Evolutionary conservation across 1,284 basidiomycete species (phyloP).

Genomic region (Fomes fomentarius): DNA sequence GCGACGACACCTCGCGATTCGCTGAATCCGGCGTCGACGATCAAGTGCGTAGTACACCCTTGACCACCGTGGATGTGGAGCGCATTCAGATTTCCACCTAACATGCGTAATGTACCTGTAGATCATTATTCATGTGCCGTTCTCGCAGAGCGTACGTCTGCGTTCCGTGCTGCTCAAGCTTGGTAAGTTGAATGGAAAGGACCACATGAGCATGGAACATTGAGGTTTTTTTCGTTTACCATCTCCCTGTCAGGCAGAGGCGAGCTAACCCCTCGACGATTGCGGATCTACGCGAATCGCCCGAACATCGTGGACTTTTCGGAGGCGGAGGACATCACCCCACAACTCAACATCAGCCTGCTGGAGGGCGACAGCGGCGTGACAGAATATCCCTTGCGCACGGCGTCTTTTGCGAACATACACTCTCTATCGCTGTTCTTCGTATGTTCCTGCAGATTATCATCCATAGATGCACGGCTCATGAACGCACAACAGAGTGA

Average conservation of each 20-base stretch:
- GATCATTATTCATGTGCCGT: conserved; percentile 82
- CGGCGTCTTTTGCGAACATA: conserved; percentile 75
- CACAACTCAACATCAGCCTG: conserved; percentile 72
- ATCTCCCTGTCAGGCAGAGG: conserved; percentile 53
- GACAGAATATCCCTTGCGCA: conserved; percentile 76
- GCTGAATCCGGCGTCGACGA: conserved; percentile 80
- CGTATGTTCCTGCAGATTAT: conserved; percentile 41
- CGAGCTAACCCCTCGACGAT: conserved; percentile 63
- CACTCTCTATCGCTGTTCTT: conserved; percentile 78
- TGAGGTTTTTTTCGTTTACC: conserved; percentile 17
- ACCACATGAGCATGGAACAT: neutral
- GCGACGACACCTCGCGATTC: conserved; percentile 66
- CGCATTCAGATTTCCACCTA: neutral
- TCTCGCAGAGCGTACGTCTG: conserved; percentile 75
- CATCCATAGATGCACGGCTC: neutral
- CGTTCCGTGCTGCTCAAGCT: conserved; percentile 74
- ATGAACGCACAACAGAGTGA: conserved; percentile 46
- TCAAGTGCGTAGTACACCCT: conserved; percentile 51
- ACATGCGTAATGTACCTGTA: conserved; percentile 33
- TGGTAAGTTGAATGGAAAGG: conserved; percentile 44
- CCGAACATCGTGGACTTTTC: conserved; percentile 76
- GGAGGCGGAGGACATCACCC: conserved; percentile 66
- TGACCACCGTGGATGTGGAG: conserved; percentile 1
- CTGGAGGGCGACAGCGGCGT: conserved; percentile 68
- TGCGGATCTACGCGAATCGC: conserved; percentile 72